Percentiles rank a stretch among this genome's conserved stretches.
phyloP scores from a whole-genome alignment of 805 yeast species.

The Wickerhamiella occidentalis region DNA sequence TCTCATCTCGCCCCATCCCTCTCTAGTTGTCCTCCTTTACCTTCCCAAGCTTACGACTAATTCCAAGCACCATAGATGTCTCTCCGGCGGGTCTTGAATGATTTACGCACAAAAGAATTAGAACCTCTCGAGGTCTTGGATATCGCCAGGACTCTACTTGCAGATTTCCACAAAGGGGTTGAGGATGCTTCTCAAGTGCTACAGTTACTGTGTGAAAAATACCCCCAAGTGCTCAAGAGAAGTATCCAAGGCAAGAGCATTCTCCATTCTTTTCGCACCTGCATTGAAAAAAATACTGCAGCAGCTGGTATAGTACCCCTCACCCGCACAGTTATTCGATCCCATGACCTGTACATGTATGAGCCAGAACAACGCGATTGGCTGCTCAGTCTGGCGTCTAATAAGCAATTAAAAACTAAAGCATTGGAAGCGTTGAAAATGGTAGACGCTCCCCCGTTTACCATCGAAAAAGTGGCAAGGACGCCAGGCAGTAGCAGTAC shows the following conservation, averaged over 20 bases:
- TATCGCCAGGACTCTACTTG: neutral
- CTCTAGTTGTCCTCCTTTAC: too few relatives aligned
- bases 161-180: neutral
- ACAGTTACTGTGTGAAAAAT: neutral
- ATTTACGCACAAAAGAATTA: neutral
- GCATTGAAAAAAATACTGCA: neutral
- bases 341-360: neutral
- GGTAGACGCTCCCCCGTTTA: neutral
- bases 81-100: constrained; percentile 6
- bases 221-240: constrained; percentile 1
- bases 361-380: constrained; percentile 2
- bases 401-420: neutral
- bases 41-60: too few relatives aligned
- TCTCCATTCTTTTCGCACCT: neutral
- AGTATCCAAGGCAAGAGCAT: neutral
- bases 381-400: neutral
- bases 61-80: constrained; percentile 6
- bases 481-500: too few relatives aligned
- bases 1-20: too few relatives aligned
- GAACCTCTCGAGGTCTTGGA: constrained; percentile 4
- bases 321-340: neutral
- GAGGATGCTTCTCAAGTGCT: neutral
- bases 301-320: neutral
- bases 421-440: neutral
- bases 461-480: neutral